A percentile compares a stretch with the other conserved stretches of the same genome.
These are phyloP conservation scores for Phytophthora quininea DNA, from an alignment of 352 stramenopile species.

Conservation along the genomic window DNA sequence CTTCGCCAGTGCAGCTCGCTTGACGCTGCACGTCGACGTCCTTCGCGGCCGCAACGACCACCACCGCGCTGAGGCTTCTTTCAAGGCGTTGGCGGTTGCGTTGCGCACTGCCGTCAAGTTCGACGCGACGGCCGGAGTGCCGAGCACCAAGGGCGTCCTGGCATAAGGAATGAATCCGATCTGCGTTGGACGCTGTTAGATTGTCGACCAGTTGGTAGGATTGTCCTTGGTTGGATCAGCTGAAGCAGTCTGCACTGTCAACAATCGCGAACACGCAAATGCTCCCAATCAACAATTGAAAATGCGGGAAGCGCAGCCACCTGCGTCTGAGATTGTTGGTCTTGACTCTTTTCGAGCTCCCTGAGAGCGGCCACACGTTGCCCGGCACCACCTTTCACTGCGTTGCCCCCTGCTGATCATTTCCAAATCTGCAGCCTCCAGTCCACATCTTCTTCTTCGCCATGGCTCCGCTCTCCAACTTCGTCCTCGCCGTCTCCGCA, in stretches of 20 bases:
- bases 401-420: not conserved
- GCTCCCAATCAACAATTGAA: constrained; percentile 9
- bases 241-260: constrained; percentile 17
- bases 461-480: constrained; percentile 14
- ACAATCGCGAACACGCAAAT: constrained; percentile 18
- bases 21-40: constrained; percentile 94
- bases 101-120: constrained; percentile 77
- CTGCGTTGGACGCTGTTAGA: constrained; percentile 22
- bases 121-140: constrained; percentile 86
- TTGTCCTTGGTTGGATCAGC: not conserved
- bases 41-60: constrained; percentile 93
- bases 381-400: not conserved
- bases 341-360: not conserved
- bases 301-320: constrained; percentile 14
- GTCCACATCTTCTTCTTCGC: constrained; percentile 14
- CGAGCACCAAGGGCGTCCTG: constrained; percentile 93
- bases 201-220: constrained; percentile 6
- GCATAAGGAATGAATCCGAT: constrained; percentile 39
- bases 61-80: constrained; percentile 91
- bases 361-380: constrained; percentile 22
- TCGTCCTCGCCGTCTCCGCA: constrained; percentile 25
- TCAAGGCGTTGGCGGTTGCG: constrained; percentile 92
- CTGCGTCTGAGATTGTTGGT: not conserved
- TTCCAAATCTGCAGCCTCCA: constrained; percentile 25
- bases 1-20: constrained; percentile 90